Evolutionary conservation across 768 basidiomycete species (phyloP).

Genomic region (Trametes elegans): DNA sequence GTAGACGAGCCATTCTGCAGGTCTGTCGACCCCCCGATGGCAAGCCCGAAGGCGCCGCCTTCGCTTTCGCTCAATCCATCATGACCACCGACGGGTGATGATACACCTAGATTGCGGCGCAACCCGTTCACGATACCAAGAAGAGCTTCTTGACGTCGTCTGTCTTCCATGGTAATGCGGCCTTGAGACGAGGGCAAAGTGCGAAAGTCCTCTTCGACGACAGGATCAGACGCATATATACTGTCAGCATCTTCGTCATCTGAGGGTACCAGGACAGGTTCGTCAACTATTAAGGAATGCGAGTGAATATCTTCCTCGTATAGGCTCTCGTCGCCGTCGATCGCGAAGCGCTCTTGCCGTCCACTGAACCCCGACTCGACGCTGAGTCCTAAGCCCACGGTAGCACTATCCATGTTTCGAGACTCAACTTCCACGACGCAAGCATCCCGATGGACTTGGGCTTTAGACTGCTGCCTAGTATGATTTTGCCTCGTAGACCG

Average conservation of each 20-base stretch:
- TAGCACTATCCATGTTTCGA: background rate
- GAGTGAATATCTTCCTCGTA: constrained; percentile 18
- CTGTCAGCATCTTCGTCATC: constrained; percentile 15
- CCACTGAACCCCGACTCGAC: constrained; percentile 1
- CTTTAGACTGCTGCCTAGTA: background rate
- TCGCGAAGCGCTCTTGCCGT: background rate
- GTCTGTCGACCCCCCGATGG: constrained; percentile 34
- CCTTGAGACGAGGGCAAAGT: background rate
- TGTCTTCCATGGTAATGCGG: background rate
- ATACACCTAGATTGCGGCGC: constrained; percentile 24
- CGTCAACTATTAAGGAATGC: background rate
- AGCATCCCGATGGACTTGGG: background rate
- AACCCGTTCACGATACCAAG: constrained; percentile 36
- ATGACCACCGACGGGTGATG: background rate
- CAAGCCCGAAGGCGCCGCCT: constrained; percentile 29
- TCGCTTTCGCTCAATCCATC: constrained; percentile 14
- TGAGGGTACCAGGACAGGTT: background rate
- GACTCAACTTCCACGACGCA: background rate
- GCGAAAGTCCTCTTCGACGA: background rate
- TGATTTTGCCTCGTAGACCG: background rate
- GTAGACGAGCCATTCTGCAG: background rate
- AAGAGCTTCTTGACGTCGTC: constrained; percentile 36
- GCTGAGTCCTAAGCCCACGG: constrained; percentile 13
- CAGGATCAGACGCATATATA: constrained; percentile 5
- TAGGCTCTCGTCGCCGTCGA: constrained; percentile 21